These are phyloP conservation scores for Cylindrodendrum hubeiense DNA, from an alignment of 2,329 filamentous ascomycete species.

Conservation along the genomic window DNA sequence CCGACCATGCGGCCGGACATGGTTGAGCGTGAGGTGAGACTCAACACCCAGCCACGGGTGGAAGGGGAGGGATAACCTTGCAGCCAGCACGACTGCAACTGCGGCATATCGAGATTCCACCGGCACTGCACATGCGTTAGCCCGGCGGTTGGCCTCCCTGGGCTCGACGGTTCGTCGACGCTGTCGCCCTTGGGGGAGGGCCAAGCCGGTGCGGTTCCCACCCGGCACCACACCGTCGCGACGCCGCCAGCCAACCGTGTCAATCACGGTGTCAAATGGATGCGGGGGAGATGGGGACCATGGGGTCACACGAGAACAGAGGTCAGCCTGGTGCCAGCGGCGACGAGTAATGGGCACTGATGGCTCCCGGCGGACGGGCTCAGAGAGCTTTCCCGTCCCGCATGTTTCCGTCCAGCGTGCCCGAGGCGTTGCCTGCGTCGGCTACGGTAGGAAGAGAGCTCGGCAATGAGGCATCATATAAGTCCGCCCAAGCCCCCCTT, in stretches of 20 bases:
- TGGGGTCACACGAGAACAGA: constrained; percentile 44
- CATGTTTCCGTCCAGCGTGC: constrained; percentile 47
- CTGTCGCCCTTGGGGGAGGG: constrained; percentile 4
- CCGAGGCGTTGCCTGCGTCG: constrained; percentile 38
- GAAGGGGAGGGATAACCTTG: not conserved
- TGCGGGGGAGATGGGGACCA: constrained; percentile 45
- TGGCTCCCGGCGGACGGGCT: constrained; percentile 37
- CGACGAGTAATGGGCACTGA: constrained; percentile 28
- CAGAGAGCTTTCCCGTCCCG: constrained; percentile 41
- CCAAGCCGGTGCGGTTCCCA: constrained; percentile 16
- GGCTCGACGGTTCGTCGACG: not conserved
- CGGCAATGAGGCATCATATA: constrained; percentile 46
- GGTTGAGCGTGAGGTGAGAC: constrained; percentile 10
- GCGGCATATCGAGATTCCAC: constrained; percentile 31
- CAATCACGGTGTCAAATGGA: constrained; percentile 37
- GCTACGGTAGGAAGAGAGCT: constrained; percentile 45
- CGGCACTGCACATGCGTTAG: constrained; percentile 34
- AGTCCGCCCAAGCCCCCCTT: constrained; percentile 34
- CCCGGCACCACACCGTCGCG: constrained; percentile 31
- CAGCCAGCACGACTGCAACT: constrained; percentile 5
- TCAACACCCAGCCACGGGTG: not conserved
- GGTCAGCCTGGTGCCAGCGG: constrained; percentile 34
- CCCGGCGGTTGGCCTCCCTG: constrained; percentile 23
- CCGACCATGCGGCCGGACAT: constrained; percentile 6
- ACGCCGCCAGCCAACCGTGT: constrained; percentile 40